Evolutionary conservation across 345 rosid genomes (phyloP), one percentile per base, ranked within the genome.

Genomic region (Acer saccharum): DNA sequence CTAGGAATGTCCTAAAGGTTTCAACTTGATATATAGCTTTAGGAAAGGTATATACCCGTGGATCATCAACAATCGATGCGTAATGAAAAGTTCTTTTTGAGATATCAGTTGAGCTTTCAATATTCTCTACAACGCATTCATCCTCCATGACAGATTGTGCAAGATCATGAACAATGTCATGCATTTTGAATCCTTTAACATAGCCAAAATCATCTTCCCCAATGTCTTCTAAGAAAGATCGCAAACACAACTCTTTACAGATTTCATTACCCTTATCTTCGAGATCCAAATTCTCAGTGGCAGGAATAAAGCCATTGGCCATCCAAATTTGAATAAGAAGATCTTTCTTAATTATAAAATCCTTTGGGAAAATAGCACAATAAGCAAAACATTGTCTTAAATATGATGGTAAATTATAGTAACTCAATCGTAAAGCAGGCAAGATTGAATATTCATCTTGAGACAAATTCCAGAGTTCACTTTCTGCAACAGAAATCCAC

Each of bases 151-250:
- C 17, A 3, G 54, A 77, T 17, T 43, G 27, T 48, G 87, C 84
- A 62, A 81, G 71, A 18, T 81, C 82, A 69, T 76, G 81, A 1
- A 79, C 12, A 12, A 79, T 73, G 46, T 81, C 84, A 14, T 79
- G 87, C 79, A 81, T 81, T 52, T 76, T 67, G 74, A 83, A 76
- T 6, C 27, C 3, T 2, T 27, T 17, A 1, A 6, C 52, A 1
- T 48, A 6, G 4, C 76, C 74, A 0, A 1, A 0, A 1, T 2
- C 0, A 25, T 72, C 60, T 46, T 78, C 68, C 3, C 29, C 2
- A 0, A 10, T 18, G 10, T 62, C 82, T 73, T 68, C 70, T 7
- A 81, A 73, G 58, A 84, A 69, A 0, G 79, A 81, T 41, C 77
- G 20, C 80, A 72, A 63, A 55, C 39, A 29, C 50, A 81, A 13